These are phyloP conservation scores for Panicum virgatum DNA, from an alignment of 202 grass and related monocot genomes.

Conservation along the genomic window DNA sequence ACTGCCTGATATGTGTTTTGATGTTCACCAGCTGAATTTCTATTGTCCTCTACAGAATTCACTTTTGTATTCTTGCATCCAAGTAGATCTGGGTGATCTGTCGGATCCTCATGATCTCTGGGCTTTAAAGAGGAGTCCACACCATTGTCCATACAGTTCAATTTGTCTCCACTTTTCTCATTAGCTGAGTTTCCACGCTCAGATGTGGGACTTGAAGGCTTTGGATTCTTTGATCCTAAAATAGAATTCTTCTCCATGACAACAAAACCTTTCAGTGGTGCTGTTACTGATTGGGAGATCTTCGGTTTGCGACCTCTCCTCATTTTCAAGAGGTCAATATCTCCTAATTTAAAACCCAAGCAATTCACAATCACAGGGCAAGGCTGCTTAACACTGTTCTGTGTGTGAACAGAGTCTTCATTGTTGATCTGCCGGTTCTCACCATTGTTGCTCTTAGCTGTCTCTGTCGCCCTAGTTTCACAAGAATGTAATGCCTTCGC, in stretches of 20 bases:
- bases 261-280: neutral
- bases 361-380: neutral
- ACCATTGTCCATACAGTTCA: neutral
- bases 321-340: neutral
- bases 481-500: conserved; percentile 4
- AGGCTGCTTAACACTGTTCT: neutral
- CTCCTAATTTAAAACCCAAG: neutral
- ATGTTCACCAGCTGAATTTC: neutral
- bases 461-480: conserved; percentile 17
- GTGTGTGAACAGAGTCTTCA: conserved; percentile 11
- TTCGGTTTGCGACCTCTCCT: neutral
- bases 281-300: neutral
- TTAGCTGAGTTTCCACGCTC: neutral
- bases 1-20: neutral
- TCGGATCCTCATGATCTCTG: neutral
- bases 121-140: neutral
- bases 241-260: neutral
- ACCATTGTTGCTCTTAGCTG: neutral
- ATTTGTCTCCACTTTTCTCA: neutral
- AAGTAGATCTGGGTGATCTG: neutral
- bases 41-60: neutral
- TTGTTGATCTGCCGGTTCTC: neutral
- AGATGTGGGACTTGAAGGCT: neutral
- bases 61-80: neutral
- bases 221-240: neutral